These are phyloP conservation scores for Talaromyces sp. DNA, from an alignment of 2,329 filamentous ascomycete genomes.

Conservation along the genomic window DNA sequence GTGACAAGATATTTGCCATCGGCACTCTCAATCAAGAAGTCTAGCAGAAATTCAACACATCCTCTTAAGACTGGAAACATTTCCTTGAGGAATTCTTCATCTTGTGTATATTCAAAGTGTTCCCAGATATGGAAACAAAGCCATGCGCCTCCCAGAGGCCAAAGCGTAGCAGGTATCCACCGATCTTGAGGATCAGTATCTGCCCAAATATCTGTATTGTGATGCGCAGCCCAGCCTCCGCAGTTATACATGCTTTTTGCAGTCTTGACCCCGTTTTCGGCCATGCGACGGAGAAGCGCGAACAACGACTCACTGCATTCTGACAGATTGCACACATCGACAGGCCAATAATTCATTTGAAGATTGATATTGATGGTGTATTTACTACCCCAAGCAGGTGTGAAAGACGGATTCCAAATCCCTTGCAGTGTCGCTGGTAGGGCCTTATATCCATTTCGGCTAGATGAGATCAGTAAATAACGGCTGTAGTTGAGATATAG, in stretches of 20 bases:
- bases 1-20: constrained; percentile 25
- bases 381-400: constrained; percentile 52
- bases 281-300: constrained; percentile 25
- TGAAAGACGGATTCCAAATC: constrained; percentile 51
- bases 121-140: constrained; percentile 59
- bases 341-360: constrained; percentile 61
- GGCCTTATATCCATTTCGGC: constrained; percentile 41
- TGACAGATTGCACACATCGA: constrained; percentile 50
- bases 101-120: constrained; percentile 51
- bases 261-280: constrained; percentile 46
- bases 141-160: constrained; percentile 51
- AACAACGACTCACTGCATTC: constrained; percentile 43
- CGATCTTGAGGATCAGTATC: constrained; percentile 51
- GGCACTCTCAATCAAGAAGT: constrained; percentile 28
- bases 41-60: constrained; percentile 31
- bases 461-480: constrained; percentile 56
- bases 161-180: constrained; percentile 35
- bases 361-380: constrained; percentile 60
- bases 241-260: constrained; percentile 53
- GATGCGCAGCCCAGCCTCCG: constrained; percentile 53
- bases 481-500: constrained; percentile 55
- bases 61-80: constrained; percentile 28
- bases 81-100: constrained; percentile 17
- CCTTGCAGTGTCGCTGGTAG: constrained; percentile 58
- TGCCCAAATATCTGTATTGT: constrained; percentile 58